Conservation (phyloP, 2,329 filamentous ascomycete species). For the Elsinoe fawcettii region DNA sequence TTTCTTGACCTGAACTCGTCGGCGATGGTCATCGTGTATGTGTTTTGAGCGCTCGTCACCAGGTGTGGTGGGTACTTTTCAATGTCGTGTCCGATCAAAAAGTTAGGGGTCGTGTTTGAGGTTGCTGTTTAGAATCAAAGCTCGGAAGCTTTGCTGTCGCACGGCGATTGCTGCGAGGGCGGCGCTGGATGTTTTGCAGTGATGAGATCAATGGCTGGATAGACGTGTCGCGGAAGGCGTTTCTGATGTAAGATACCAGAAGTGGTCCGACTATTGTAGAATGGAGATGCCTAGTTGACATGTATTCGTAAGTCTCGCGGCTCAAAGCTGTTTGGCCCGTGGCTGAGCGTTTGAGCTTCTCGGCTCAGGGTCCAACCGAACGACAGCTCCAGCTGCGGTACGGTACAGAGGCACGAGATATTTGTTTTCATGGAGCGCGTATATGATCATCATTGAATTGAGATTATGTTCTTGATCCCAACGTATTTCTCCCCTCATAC, state of each 20-base stretch:
- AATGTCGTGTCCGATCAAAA: background rate
- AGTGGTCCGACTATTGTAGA: constrained; percentile 4
- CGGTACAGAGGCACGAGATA: too few relatives aligned
- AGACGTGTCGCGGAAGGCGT: background rate
- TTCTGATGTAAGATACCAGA: background rate
- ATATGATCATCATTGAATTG: background rate
- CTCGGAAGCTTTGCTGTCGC: constrained; percentile 3
- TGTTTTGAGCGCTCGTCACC: constrained; percentile 21
- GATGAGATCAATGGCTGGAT: background rate
- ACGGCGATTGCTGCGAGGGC: background rate
- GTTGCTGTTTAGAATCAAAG: background rate
- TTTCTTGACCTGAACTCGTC: constrained; percentile 59
- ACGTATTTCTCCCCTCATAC: background rate
- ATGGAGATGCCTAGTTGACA: constrained; percentile 10
- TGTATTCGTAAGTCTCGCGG: constrained; percentile 11
- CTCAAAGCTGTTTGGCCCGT: background rate
- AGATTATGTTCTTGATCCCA: background rate
- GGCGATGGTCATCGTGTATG: constrained; percentile 47
- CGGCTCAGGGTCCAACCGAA: constrained; percentile 5
- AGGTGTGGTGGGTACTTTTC: background rate
- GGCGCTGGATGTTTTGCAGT: background rate
- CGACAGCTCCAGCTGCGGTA: background rate
- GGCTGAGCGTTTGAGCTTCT: constrained; percentile 14
- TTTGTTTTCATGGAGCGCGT: background rate
- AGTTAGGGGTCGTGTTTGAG: constrained; percentile 1